Conservation (phyloP, 2,329 filamentous ascomycete genomes). For the Cadophora sp. region DNA sequence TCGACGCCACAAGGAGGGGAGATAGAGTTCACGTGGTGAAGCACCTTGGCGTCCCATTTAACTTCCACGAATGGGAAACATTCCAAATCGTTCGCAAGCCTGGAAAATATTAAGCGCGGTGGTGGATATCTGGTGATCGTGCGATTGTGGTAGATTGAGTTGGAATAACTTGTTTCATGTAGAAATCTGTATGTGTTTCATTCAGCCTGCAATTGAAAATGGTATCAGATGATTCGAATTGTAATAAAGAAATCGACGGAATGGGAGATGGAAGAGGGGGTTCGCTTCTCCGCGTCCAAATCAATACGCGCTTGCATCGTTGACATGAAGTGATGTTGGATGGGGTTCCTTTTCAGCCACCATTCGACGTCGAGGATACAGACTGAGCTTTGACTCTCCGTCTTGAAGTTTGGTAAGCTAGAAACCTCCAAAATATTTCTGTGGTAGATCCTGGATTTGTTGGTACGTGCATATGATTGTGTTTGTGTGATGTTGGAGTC, state of each 20-base stretch:
- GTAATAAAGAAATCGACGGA: not conserved
- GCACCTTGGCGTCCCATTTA: no score
- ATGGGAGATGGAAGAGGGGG: not conserved
- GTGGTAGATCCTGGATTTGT: no score
- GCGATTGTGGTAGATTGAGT: conserved; percentile 5
- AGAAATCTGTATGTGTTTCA: not conserved
- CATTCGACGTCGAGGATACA: no score
- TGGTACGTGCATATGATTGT: no score
- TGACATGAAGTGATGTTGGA: not conserved
- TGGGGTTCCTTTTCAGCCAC: no score
- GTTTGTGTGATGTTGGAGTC: no score
- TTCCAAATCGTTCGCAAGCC: not conserved
- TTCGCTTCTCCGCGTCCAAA: not conserved
- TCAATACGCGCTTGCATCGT: not conserved
- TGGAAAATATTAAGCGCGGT: not conserved
- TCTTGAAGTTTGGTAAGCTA: no score
- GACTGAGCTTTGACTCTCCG: no score
- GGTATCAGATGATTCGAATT: conserved; percentile 1
- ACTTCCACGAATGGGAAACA: conserved; percentile 11
- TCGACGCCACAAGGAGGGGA: no score
- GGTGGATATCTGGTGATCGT: not conserved
- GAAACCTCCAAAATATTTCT: no score
- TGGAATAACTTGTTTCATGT: conserved; percentile 10
- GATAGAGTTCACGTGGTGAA: not conserved
- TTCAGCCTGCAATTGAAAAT: not conserved